Conservation (phyloP, 108 stramenopile species). For the Discostella stelligeroides region DNA sequence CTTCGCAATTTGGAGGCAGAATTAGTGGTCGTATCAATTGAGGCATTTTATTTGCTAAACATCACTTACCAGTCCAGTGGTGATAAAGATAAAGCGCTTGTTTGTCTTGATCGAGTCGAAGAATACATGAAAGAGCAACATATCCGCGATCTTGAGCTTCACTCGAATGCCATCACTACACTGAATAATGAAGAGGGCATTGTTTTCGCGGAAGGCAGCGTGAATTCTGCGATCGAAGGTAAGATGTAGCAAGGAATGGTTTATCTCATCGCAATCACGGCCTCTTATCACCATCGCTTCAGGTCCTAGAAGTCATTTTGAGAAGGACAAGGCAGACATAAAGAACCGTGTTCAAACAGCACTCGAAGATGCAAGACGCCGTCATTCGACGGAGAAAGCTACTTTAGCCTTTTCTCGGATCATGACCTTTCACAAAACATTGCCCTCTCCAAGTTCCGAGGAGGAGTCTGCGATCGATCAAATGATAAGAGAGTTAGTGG, state of each 20-base stretch:
- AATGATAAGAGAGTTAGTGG: slow-evolving; percentile 25
- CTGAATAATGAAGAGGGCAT: slow-evolving; percentile 15
- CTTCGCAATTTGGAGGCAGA: slow-evolving; percentile 48
- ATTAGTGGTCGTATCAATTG: slow-evolving; percentile 40
- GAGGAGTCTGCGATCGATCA: slow-evolving; percentile 42
- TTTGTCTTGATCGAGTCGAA: slow-evolving; percentile 41
- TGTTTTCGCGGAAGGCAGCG: slow-evolving; percentile 25
- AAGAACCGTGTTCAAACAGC: slow-evolving; percentile 34
- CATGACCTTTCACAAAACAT: slow-evolving; percentile 27
- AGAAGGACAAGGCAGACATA: slow-evolving; percentile 40
- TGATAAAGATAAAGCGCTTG: slow-evolving; percentile 28
- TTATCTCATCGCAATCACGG: neutral
- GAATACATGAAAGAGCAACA: slow-evolving; percentile 44
- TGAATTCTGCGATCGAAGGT: slow-evolving; percentile 22
- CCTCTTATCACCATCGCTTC: neutral
- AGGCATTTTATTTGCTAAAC: slow-evolving; percentile 45
- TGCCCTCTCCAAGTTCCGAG: slow-evolving; percentile 23
- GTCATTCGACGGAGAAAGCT: slow-evolving; percentile 40
- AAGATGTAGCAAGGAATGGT: neutral
- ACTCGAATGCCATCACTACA: slow-evolving; percentile 23
- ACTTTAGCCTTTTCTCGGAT: slow-evolving; percentile 33
- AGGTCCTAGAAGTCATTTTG: slow-evolving; percentile 27
- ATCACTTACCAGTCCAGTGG: slow-evolving; percentile 20
- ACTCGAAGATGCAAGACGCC: slow-evolving; percentile 14
- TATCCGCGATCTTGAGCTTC: slow-evolving; percentile 29